phyloP scores from a whole-genome alignment of 495 filamentous ascomycete species.

The Xylaria cubensis region DNA sequence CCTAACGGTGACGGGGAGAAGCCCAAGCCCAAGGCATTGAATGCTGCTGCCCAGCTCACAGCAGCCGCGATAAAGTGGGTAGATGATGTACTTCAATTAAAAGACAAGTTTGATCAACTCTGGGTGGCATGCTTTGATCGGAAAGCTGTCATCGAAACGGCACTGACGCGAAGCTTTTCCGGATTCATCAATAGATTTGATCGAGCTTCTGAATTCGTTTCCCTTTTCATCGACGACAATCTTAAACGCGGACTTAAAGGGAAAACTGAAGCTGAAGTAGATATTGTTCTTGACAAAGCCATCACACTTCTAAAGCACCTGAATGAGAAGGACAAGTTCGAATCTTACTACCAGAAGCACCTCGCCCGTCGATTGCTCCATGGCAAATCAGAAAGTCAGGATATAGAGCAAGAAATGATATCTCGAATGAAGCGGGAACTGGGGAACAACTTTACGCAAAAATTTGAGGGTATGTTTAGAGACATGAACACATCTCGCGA shows the following conservation, averaged over 20 bases:
- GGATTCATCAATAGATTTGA: slow-evolving; percentile 89
- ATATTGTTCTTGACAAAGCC: slow-evolving; percentile 85
- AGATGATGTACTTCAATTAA: slow-evolving; percentile 82
- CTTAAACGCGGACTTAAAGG: slow-evolving; percentile 92
- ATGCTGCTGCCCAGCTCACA: slow-evolving; percentile 64
- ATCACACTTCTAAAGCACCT: slow-evolving; percentile 87
- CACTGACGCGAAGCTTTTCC: slow-evolving; percentile 81
- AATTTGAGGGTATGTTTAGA: slow-evolving; percentile 97
- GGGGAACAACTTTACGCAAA: slow-evolving; percentile 89
- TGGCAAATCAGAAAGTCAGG: slow-evolving; percentile 84
- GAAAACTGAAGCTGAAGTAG: slow-evolving; percentile 91
- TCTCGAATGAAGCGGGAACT: slow-evolving; percentile 94
- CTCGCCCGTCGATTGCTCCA: slow-evolving; percentile 83
- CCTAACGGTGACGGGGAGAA: slow-evolving; percentile 56
- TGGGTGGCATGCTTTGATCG: slow-evolving; percentile 71
- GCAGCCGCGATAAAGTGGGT: slow-evolving; percentile 93
- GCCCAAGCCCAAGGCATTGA: slow-evolving; percentile 48
- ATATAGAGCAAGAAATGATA: slow-evolving; percentile 95
- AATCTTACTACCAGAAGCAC: slow-evolving; percentile 98
- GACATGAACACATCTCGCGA: slow-evolving; percentile 94
- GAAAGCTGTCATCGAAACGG: slow-evolving; percentile 80
- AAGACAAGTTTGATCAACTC: slow-evolving; percentile 86
- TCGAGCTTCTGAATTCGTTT: slow-evolving; percentile 88
- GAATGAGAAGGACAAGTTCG: slow-evolving; percentile 92
- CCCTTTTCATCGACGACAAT: slow-evolving; percentile 96